Evolutionary conservation across 2,329 filamentous ascomycete genomes (phyloP).

Genomic region (Penicillium olsonii): DNA sequence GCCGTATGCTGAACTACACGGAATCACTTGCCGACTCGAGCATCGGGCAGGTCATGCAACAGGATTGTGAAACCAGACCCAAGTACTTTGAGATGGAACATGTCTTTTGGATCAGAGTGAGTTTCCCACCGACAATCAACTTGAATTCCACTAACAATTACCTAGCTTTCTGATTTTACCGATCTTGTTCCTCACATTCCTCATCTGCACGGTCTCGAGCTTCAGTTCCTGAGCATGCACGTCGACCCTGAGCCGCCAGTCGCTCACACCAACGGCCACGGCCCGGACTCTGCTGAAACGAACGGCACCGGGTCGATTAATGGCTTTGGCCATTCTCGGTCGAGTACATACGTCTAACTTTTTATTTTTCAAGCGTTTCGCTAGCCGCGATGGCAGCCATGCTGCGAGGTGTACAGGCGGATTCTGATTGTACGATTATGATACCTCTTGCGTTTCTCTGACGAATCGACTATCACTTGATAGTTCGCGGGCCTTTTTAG

Average conservation of each 20-base stretch:
- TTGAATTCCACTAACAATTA: conserved; percentile 11
- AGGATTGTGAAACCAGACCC: conserved; percentile 46
- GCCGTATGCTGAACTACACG: conserved; percentile 47
- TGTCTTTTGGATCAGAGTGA: conserved; percentile 54
- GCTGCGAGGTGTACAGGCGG: conserved; percentile 33
- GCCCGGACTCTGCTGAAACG: conserved; percentile 26
- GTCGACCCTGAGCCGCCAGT: conserved; percentile 42
- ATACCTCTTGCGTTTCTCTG: conserved; percentile 41
- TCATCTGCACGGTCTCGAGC: conserved; percentile 46
- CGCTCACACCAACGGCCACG: conserved; percentile 35
- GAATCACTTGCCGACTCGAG: conserved; percentile 42
- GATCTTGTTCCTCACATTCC: conserved; percentile 51
- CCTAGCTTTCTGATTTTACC: conserved; percentile 52
- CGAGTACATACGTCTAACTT: conserved; percentile 45
- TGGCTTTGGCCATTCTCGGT: conserved; percentile 37
- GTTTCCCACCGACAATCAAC: conserved; percentile 11
- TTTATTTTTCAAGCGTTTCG: conserved; percentile 24
- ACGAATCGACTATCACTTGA: conserved; percentile 22
- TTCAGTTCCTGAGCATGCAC: conserved; percentile 44
- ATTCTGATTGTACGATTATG: conserved; percentile 45
- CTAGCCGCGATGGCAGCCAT: conserved; percentile 23
- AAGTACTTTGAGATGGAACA: conserved; percentile 54
- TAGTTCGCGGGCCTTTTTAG: conserved; percentile 7
- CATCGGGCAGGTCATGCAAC: conserved; percentile 41
- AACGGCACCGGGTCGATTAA: conserved; percentile 33